Base-by-base conservation (phyloP, 2,329 filamentous ascomycete species). In the Talaromyces sp. region DNA sequence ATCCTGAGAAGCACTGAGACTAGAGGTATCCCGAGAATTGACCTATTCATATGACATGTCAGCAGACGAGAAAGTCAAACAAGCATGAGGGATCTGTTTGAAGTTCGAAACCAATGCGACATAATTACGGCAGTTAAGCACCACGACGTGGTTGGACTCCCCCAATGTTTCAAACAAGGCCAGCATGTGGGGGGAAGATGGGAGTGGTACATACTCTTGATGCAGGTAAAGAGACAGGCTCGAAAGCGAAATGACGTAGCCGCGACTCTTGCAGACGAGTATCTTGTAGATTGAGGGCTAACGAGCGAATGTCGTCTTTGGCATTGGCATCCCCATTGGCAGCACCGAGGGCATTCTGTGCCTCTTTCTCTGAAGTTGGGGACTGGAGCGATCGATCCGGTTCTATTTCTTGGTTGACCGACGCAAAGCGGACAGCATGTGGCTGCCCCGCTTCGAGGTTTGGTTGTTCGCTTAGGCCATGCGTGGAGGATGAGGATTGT, bases 191-290 rank as follows among this genome's bases (percentile, higher is more conserved):
- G 56, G 56, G 52, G 37, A 3, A n/a, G 39, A 43, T n/a, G 24
- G 33, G 24, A 31, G 5, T 13, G 22, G 31, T 58, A 78, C 78
- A 61, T 78, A 81, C 78, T 68, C 78, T 77, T 50, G 74, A 79
- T 16, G 77, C 73, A 66, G 95, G 94, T 61, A 98, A 83, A 41
- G 95, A 98, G 68, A 97, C 89, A 39, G 94, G 90, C 75, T 97
- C 93, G 73, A 93, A 98, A 50, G 90, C 89, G 79, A 92, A 96
- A 74, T 93, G 91, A 74, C 90, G 90, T 83, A 96, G 87, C 68
- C 93, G 87, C 65, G 88, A 86, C 71, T 93, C 90, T 80, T 97
- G 93, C 67, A 97, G 84, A 71, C 89, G 87, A 56, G 88, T 85
- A 68, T 87, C 87, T 69, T 92, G 90, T 31, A 96, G 82, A 27